These are phyloP conservation scores for Russula sp. DNA, from an alignment of 768 basidiomycete species.

Conservation along the genomic window DNA sequence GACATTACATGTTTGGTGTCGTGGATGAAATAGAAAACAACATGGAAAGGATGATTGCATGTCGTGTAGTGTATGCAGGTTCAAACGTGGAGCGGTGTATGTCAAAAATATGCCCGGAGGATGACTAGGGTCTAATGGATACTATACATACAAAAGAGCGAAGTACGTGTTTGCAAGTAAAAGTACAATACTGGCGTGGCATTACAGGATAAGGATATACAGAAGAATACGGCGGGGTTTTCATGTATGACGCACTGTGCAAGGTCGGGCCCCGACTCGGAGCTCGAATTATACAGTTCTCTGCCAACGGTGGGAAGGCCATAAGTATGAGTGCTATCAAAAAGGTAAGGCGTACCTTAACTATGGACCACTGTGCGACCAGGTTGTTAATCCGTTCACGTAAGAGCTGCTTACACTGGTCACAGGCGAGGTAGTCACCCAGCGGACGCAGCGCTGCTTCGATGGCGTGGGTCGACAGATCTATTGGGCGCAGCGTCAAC, in stretches of 20 bases:
- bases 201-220: not conserved
- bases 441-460: conserved; percentile 67
- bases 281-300: conserved; percentile 12
- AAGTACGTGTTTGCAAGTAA: not conserved
- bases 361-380: conserved; percentile 69
- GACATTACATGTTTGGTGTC: not conserved
- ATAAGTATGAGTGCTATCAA: not conserved
- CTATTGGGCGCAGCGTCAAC: conserved; percentile 33
- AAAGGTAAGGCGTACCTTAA: conserved; percentile 48
- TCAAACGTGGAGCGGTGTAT: not conserved
- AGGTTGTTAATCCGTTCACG: conserved; percentile 62
- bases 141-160: not conserved
- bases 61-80: not conserved
- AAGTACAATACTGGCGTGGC: not conserved
- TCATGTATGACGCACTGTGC: not conserved
- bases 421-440: conserved; percentile 61
- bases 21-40: not conserved
- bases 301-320: not conserved
- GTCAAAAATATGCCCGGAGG: not conserved
- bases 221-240: not conserved
- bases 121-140: not conserved
- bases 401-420: conserved; percentile 58
- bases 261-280: not conserved
- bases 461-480: conserved; percentile 66
- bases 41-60: not conserved